Base-by-base conservation (phyloP, 2,329 filamentous ascomycete species). In the Trichoderma sp. region DNA sequence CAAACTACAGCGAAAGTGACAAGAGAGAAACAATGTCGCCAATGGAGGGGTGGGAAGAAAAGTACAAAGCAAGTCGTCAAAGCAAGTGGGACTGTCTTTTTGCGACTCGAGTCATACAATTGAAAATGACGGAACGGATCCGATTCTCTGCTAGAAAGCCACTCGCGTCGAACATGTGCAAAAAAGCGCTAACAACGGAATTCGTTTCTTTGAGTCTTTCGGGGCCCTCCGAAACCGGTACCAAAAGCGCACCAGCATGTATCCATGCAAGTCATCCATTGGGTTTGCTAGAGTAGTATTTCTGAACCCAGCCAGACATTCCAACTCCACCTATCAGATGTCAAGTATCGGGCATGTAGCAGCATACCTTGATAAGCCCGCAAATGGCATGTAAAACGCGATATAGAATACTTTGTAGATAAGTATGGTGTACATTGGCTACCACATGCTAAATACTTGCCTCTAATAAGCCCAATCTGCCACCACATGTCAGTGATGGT, bases 211-310 rank as follows among this genome's bases (percentile, higher is more conserved):
- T 11, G 50, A 56, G n/a, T 41, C 33, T 21, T 41, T 21, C n/a
- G 60, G 60, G n/a, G 33, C 9, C 67, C 67, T 71, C 60, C 60
- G 60, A 63, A 35, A 63, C 67, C 67, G 67, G 67, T 71, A 21
- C 45, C n/a, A 53, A 12, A 53, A 53, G n/a, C 5, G 45, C n/a
- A 53, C 18, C 45, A 53, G 45, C 16, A 50, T 21, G 45, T 21
- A 21, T 14, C 6, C 11, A 53, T 56, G 50, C 50, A 24, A 56
- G 50, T 56, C 50, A 56, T 56, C 21, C n/a, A 56, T 45, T 45
- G 41, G 41, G 41, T 45, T n/a, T 45, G 29, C 27, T 27, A 27
- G 27, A 5, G 29, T 29, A 29, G 29, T 45, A 45, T 45, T 45
- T 45, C 41, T 45, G 41, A 45, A 45, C 41, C 16, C 41, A 38